phyloP scores from a whole-genome alignment of 2,329 filamentous ascomycete genomes.

The Xylariales sp. region DNA sequence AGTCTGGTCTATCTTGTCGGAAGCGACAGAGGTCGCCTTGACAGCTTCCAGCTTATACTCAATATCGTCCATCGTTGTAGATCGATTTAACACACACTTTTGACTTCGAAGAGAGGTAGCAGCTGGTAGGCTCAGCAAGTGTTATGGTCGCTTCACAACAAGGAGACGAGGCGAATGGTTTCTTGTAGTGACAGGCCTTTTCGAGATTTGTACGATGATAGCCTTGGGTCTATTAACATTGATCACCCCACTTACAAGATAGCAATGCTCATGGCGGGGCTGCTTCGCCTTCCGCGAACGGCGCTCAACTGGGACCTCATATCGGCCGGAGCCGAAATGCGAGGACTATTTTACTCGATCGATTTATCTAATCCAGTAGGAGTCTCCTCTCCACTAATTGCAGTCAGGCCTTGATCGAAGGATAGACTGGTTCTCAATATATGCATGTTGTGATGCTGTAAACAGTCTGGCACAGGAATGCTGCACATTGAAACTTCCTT shows the following conservation, averaged over 20 bases:
- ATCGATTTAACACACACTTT: too few species aligned
- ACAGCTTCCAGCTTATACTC: constrained; percentile 55
- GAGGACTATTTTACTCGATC: too few species aligned
- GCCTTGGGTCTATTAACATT: too few species aligned
- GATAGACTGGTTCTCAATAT: too few species aligned
- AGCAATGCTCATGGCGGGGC: constrained; percentile 1
- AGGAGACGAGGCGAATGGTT: neutral
- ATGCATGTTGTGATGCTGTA: too few species aligned
- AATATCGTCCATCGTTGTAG: constrained; percentile 34
- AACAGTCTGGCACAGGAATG: too few species aligned
- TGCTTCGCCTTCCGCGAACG: neutral
- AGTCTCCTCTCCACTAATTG: neutral
- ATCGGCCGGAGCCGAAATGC: constrained; percentile 6
- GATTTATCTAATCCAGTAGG: neutral
- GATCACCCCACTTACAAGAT: neutral
- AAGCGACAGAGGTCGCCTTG: constrained; percentile 40
- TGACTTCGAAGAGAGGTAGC: neutral
- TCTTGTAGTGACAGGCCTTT: too few species aligned
- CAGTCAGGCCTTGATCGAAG: too few species aligned
- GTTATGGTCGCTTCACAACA: too few species aligned
- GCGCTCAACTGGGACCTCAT: neutral
- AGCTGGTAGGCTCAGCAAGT: too few species aligned
- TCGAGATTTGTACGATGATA: too few species aligned
- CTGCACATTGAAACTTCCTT: too few species aligned
- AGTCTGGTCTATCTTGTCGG: constrained; percentile 55